These are phyloP conservation scores for Catharanthus roseus DNA, from an alignment of 257 asterid genomes.

Conservation along the genomic window DNA sequence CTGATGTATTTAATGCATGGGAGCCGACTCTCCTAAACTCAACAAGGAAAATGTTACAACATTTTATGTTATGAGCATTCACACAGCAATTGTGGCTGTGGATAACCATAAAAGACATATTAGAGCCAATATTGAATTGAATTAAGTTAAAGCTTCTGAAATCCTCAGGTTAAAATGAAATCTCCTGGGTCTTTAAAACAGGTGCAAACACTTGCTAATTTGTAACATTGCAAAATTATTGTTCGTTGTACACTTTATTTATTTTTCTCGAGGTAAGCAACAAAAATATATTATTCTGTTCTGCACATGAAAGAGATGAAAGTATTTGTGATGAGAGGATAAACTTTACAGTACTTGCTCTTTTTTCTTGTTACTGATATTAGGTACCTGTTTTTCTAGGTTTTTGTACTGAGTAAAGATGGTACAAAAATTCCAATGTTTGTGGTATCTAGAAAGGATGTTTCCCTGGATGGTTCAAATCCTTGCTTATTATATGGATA, in stretches of 20 bases:
- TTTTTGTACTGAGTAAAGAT: slow-evolving; percentile 75
- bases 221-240: too few species aligned
- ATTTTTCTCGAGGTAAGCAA: neutral
- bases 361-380: neutral
- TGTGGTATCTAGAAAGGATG: slow-evolving; percentile 69
- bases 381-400: slow-evolving; percentile 35
- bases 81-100: neutral
- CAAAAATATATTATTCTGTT: neutral
- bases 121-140: neutral
- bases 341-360: neutral
- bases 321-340: neutral
- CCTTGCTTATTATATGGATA: slow-evolving; percentile 82
- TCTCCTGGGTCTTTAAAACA: neutral
- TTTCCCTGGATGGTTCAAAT: slow-evolving; percentile 72
- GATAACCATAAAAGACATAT: neutral
- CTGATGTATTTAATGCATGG: neutral
- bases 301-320: neutral
- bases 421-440: slow-evolving; percentile 71
- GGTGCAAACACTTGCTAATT: too few species aligned
- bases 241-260: neutral
- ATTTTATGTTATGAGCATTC: neutral
- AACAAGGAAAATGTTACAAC: neutral
- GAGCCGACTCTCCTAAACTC: neutral
- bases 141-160: neutral
- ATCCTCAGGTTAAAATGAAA: neutral